Base-by-base conservation (phyloP, 176 grass and related monocot species). In the Secale cereale region DNA sequence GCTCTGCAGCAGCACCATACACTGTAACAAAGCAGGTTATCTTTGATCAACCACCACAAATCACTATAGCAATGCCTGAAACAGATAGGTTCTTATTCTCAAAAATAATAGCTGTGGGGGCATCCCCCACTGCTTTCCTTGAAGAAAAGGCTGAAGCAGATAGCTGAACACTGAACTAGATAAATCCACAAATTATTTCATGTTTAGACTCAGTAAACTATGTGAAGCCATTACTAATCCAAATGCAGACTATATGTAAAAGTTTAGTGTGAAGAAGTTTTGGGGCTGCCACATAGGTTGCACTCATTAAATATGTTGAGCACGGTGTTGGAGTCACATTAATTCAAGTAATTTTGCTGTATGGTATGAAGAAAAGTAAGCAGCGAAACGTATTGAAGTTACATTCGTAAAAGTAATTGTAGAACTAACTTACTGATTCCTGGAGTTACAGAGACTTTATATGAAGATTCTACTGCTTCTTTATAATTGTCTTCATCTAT, bases 401-500 rank as follows among this genome's bases (percentile, higher is more conserved):
- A 71, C 40, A 26, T 71, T 65, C 7, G 52, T 48, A 56, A 45
- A 69, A 87, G 35, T 8, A 59, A 29, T 29, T 32, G 5, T 29
- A 63, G 59, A 79, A 76, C 37, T 14, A 81, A 91, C 96, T 92
- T 95, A 98, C 96, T 91, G 68, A 95, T 91, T 90, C 96, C 96
- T 88, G 62, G 91, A 85, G 87, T 57, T 26, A 87, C 80, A 39
- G 91, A 95, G n/a, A 95, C 96, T 87, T 98, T 98, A 87, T 88
- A 98, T 46, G 96, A 92, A 67, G 96, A 92, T 69, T 98, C 93
- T 39, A 95, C 88, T 78, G 96, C 96, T 92, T 98, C 96, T 90
- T 90, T 92, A 70, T 98, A 97, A 77, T 94, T 97, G 64, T 97
- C 95, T 84, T 97, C 95, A 84, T 97, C 92, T 79, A 92, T n/a